phyloP scores from a whole-genome alignment of 441 rosid species.

The Sinapis alba region DNA sequence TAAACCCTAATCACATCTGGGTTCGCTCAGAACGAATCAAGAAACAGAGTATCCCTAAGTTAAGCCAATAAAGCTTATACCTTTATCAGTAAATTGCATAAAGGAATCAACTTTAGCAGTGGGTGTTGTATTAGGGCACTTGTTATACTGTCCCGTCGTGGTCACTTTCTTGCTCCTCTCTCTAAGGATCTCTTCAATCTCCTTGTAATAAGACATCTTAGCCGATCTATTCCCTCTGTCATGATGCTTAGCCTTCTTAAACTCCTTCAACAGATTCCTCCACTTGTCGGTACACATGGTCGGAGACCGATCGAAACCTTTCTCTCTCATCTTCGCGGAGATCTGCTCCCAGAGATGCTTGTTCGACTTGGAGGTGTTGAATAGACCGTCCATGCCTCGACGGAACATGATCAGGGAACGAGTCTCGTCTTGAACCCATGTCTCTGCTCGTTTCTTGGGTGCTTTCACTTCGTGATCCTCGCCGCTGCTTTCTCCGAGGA shows the following conservation, averaged over 20 bases:
- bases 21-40: conserved; percentile 5
- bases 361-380: conserved; percentile 94
- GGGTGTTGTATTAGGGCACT: conserved; percentile 44
- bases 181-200: conserved; percentile 80
- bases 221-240: conserved; percentile 76
- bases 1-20: conserved; percentile 11
- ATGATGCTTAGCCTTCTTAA: conserved; percentile 79
- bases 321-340: conserved; percentile 83
- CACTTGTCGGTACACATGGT: conserved; percentile 99
- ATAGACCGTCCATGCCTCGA: conserved; percentile 80
- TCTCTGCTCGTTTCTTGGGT: conserved; percentile 96
- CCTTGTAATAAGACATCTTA: conserved; percentile 80
- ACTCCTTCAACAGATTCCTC: conserved; percentile 95
- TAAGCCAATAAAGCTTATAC: conserved; percentile 34
- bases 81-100: conserved; percentile 69
- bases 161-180: conserved; percentile 61
- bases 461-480: conserved; percentile 79
- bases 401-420: conserved; percentile 73
- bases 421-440: conserved; percentile 97
- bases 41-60: neutral
- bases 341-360: conserved; percentile 97
- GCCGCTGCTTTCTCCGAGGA: conserved; percentile 79
- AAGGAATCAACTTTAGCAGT: conserved; percentile 70
- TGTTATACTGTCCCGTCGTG: conserved; percentile 42
- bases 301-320: conserved; percentile 93